Conservation (phyloP, 2,329 filamentous ascomycete genomes). For the Botrytis medusae region DNA sequence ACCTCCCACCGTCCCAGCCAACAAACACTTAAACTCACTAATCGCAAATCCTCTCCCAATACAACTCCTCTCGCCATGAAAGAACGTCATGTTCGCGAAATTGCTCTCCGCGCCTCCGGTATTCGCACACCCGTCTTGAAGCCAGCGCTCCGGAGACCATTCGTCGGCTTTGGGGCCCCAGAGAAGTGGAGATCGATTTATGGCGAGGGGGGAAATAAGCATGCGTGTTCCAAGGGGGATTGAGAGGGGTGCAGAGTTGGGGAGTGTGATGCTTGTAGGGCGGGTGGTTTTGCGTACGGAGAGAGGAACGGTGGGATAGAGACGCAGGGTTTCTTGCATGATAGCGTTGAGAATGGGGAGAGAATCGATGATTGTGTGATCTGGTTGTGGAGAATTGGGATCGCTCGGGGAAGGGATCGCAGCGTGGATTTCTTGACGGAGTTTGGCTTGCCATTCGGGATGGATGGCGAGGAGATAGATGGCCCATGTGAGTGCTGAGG, state of each 20-base stretch:
- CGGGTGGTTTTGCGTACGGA: slow-evolving; percentile 60
- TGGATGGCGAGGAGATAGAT: slow-evolving; percentile 54
- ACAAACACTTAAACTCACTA: slow-evolving; percentile 60
- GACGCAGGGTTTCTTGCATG: slow-evolving; percentile 65
- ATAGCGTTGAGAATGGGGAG: slow-evolving; percentile 67
- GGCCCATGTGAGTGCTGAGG: slow-evolving; percentile 71
- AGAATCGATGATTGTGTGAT: slow-evolving; percentile 56
- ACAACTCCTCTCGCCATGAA: slow-evolving; percentile 81
- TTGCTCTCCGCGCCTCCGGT: slow-evolving; percentile 72
- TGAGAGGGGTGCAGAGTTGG: slow-evolving; percentile 56
- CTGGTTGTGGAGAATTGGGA: slow-evolving; percentile 28
- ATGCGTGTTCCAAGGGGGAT: slow-evolving; percentile 60
- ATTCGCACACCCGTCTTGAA: slow-evolving; percentile 28
- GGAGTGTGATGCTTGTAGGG: slow-evolving; percentile 55
- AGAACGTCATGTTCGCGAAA: slow-evolving; percentile 76
- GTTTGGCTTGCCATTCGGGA: slow-evolving; percentile 54
- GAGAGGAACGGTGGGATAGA: slow-evolving; percentile 65
- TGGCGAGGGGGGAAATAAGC: slow-evolving; percentile 53
- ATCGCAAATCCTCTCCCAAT: slow-evolving; percentile 80
- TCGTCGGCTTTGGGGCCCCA: slow-evolving; percentile 61
- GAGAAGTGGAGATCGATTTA: slow-evolving; percentile 55
- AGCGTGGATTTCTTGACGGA: slow-evolving; percentile 58
- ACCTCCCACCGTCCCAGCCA: background rate
- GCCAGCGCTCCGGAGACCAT: slow-evolving; percentile 63
- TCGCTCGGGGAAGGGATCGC: slow-evolving; percentile 44